Base-by-base conservation (phyloP, 2,329 filamentous ascomycete species). In the Geosmithia morbida region DNA sequence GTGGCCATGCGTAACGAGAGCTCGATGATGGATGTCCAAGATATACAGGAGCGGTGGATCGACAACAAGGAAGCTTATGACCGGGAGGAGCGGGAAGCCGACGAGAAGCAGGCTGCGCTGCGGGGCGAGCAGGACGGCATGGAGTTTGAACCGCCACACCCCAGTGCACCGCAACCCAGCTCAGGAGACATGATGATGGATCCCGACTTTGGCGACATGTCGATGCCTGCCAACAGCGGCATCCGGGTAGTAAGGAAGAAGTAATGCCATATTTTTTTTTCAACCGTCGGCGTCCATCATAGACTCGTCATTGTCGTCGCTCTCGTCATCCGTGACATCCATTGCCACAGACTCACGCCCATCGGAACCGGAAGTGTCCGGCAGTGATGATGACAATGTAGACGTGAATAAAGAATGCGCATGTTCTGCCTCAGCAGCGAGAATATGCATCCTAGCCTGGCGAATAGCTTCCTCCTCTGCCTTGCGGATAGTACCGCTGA, bases 21-120 rank as follows among this genome's bases (percentile, higher is more conserved):
- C 37, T 79, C 78, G 30, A 68, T 81, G 65, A 80, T 94, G 72
- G 88, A 94, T 56, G 80, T 88, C 10, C 72, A 83, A 50, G 90
- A 98, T 64, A 82, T 97, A 52, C 92, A 98, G 65, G 92, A 98
- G 67, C 75, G 92, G 51, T 98, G 92, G 92, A 69, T 98, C 30
- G 90, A 97, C 65, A 74, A 82, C 41, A 92, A 89, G 60, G 89
- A 89, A 16, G 87, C 84, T 53, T 87, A 87, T 58, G 92, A 98
- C 62, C 81, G 83, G 55, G 67, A 80, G 50, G 92, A 97, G 69
- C 70, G 74, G 49, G 77, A 79, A 57, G 77, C 83, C 48, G 80
- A 82, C 69, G 85, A 89, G 57, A 81, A 85, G 55, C 85, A 94
- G 63, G 79, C 77, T 33, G 80, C 75, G 39, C 52, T 62, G 13